Percentiles rank a stretch among this genome's conserved stretches.
Conservation (phyloP, 345 rosid genomes). For the Citrus sp. region DNA sequence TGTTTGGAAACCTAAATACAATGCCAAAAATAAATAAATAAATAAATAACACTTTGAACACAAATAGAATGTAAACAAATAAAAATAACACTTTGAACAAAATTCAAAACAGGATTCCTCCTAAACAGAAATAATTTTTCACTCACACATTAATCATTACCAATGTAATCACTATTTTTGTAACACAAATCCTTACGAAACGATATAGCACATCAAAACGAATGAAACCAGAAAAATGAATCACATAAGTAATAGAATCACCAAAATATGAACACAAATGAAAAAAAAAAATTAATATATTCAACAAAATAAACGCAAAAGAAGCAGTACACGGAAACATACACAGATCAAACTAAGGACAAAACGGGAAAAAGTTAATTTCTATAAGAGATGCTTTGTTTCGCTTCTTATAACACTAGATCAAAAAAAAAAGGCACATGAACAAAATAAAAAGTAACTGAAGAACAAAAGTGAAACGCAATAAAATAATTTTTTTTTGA, state of each 20-base stretch:
- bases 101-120: neutral
- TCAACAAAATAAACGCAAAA: neutral
- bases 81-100: neutral
- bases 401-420: neutral
- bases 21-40: neutral
- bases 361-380: neutral
- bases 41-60: too few species aligned
- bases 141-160: neutral
- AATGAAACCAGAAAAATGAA: neutral
- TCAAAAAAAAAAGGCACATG: neutral
- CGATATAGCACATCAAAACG: neutral
- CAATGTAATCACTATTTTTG: neutral
- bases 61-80: neutral
- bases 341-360: neutral
- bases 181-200: too few species aligned
- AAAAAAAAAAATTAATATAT: neutral
- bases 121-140: neutral
- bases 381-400: neutral
- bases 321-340: neutral
- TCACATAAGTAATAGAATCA: neutral
- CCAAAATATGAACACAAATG: neutral
- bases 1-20: constrained; percentile 63
- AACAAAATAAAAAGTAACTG: neutral
- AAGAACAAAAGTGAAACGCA: neutral
- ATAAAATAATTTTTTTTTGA: neutral